A percentile compares a stretch with the other conserved stretches of the same genome.
These are phyloP conservation scores for Adiantum capillusveneris DNA, from an alignment of 75 land plant species.

Conservation along the genomic window DNA sequence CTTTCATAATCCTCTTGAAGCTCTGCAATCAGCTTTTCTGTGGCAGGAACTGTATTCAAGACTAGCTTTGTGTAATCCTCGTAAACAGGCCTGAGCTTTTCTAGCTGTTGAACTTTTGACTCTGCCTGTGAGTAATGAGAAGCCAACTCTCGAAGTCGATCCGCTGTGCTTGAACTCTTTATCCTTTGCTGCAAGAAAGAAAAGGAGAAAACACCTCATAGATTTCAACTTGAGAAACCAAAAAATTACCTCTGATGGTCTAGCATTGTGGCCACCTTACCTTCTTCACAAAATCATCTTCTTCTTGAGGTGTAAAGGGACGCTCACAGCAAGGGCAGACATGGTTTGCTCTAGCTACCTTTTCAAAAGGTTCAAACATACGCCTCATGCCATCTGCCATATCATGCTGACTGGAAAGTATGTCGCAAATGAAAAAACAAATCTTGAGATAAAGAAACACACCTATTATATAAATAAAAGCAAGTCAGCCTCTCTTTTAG, in stretches of 20 bases:
- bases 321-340: constrained; percentile 97
- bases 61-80: constrained; percentile 85
- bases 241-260: background rate
- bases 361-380: constrained; percentile 92
- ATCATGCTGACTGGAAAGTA: constrained; percentile 64
- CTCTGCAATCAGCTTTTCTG: constrained; percentile 50
- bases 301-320: constrained; percentile 80
- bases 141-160: constrained; percentile 63
- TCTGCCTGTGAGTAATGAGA: constrained; percentile 56
- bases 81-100: constrained; percentile 76
- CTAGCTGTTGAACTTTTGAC: constrained; percentile 66
- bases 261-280: constrained; percentile 28
- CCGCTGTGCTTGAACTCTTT: constrained; percentile 65
- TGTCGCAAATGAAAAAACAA: background rate
- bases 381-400: constrained; percentile 87
- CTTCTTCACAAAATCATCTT: constrained; percentile 91
- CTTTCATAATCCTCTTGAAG: constrained; percentile 53
- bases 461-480: background rate
- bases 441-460: background rate
- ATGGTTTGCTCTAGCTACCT: constrained; percentile 87
- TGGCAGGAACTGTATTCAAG: constrained; percentile 58
- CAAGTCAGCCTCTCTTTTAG: background rate
- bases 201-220: background rate
- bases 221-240: background rate
- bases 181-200: constrained; percentile 67